These are phyloP conservation scores for Wickerhamomyces subpelliculosus DNA, from an alignment of 805 yeast species.

Conservation along the genomic window DNA sequence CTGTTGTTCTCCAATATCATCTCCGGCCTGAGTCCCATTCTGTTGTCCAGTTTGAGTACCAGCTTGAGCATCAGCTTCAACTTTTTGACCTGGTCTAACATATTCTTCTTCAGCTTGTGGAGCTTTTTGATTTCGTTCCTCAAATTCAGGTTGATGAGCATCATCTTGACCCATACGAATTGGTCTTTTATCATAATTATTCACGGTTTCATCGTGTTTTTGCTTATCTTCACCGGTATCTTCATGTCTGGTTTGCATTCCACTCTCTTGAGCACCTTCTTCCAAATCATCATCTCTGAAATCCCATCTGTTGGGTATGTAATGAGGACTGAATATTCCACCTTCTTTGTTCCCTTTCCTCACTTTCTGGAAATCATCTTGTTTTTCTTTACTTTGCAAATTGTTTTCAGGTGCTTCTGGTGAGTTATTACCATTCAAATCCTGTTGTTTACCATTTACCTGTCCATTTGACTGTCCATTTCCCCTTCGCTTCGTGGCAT, in stretches of 20 bases:
- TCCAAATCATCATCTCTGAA: background rate
- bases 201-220: background rate
- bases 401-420: too few relatives aligned
- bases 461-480: too few relatives aligned
- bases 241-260: background rate
- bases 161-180: background rate
- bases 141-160: too few relatives aligned
- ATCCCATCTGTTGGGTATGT: background rate
- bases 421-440: too few relatives aligned
- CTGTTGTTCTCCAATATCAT: background rate
- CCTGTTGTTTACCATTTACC: too few relatives aligned
- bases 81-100: background rate
- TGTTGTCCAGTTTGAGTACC: background rate
- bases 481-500: too few relatives aligned
- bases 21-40: background rate
- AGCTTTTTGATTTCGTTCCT: background rate
- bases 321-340: background rate
- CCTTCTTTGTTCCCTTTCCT: conserved; percentile 6
- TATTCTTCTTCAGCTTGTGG: background rate
- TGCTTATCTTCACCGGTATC: background rate
- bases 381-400: background rate
- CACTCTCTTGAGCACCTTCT: background rate
- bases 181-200: conserved; percentile 1
- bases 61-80: background rate
- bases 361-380: conserved; percentile 7